phyloP scores from a whole-genome alignment of 148 eudicot genomes.

The Silene latifolia region DNA sequence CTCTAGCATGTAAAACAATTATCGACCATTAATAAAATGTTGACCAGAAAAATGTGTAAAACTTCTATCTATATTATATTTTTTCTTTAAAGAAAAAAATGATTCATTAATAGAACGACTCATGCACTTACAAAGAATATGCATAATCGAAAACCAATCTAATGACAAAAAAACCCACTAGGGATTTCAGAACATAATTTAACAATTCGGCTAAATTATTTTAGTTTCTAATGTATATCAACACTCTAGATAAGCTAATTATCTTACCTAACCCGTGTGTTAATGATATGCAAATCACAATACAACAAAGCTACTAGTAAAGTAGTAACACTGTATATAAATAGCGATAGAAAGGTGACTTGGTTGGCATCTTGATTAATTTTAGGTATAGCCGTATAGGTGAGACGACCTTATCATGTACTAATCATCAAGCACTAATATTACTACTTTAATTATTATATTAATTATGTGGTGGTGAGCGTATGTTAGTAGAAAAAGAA shows the following conservation, averaged over 20 bases:
- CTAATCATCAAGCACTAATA: conserved; percentile 25
- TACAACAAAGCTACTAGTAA: conserved; percentile 4
- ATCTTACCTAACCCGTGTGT: conserved; percentile 27
- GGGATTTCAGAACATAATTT: too few relatives aligned
- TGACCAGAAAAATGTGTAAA: background rate
- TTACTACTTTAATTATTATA: conserved; percentile 12
- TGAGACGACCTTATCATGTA: conserved; percentile 28
- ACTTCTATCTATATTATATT: background rate
- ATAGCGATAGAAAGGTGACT: conserved; percentile 21
- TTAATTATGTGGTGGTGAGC: conserved; percentile 6
- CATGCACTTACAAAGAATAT: too few relatives aligned
- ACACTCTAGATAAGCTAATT: conserved; percentile 9
- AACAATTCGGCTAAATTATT: too few relatives aligned
- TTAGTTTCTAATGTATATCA: background rate
- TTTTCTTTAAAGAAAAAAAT: too few relatives aligned
- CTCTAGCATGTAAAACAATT: too few relatives aligned
- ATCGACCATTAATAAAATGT: background rate
- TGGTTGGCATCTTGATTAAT: conserved; percentile 15
- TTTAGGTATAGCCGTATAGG: conserved; percentile 25
- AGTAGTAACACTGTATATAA: conserved; percentile 10
- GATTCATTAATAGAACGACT: too few relatives aligned
- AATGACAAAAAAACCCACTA: too few relatives aligned
- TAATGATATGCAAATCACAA: conserved; percentile 27
- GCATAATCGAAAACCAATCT: too few relatives aligned
- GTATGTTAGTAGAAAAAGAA: conserved; percentile 4